Evolutionary conservation across 1,139 yeast genomes (phyloP), one percentile per base, ranked within the genome.

Genomic region (Wickerhamomyces sp.): DNA sequence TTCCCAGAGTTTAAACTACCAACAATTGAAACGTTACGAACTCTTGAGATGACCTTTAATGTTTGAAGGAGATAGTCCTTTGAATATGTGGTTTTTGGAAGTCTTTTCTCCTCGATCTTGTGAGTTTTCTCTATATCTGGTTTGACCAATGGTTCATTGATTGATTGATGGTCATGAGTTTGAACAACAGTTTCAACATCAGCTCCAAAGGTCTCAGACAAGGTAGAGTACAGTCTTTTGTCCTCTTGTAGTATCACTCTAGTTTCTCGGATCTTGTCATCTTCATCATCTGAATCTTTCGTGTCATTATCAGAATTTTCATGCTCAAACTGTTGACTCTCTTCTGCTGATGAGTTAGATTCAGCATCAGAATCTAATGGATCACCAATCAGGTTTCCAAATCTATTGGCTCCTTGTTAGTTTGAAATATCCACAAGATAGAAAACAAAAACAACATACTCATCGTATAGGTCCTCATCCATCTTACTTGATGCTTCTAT

Each of bases 1-100:
- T 94, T 93, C 3, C 99, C 99, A n/a, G 87, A 80, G 56, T 88
- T 88, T 3, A 86, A 60, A 43, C 81, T 78, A 0, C 99, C 99
- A n/a, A 84, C 79, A 1, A 94, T 53, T 0, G 93, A 86, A n/a
- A 91, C 67, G 61, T 86, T 91, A 46, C 95, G 73, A 27, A 84
- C 73, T 54, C 85, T 79, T 14, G 80, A 81, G 0, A 96, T 90
- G 1, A 78, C 56, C 3, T 63, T 56, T 65, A 81, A 67, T 41
- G 79, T 59, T 10, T 71, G 67, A 6, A 71, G 54, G 70, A 85
- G 73, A 57, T 81, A 93, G 10, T 79, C 78, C 46, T 88, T 74
- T 4, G 87, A 77, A 56, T 81, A 90, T 0, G 62, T 63, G 0
- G 84, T 75, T 36, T 67, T 66, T 0, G 96, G 96, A 7, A 84